phyloP scores from a whole-genome alignment of 306 rosid genomes.

The Quillaja saponaria region DNA sequence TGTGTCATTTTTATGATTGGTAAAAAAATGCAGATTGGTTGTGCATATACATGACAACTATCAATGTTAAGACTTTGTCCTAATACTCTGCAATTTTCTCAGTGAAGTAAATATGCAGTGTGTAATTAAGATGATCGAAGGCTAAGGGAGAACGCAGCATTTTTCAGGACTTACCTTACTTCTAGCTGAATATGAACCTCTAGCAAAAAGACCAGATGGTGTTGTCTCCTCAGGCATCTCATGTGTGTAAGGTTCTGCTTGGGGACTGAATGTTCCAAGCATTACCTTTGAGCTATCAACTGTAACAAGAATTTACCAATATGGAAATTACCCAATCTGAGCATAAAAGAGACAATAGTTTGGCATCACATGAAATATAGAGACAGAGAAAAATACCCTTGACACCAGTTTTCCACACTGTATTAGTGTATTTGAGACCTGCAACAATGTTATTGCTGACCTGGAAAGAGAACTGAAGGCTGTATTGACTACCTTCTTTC shows the following conservation, averaged over 20 bases:
- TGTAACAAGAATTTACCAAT: constrained; percentile 37
- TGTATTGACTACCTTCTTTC: constrained; percentile 96
- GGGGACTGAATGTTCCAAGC: constrained; percentile 96
- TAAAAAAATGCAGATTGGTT: neutral
- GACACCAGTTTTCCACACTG: constrained; percentile 90
- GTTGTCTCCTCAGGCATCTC: constrained; percentile 91
- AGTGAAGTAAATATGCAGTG: neutral
- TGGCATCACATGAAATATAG: neutral
- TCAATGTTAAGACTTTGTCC: constrained; percentile 8
- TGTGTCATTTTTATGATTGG: neutral
- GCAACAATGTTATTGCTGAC: constrained; percentile 87
- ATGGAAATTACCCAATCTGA: constrained; percentile 13
- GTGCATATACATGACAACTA: constrained; percentile 23
- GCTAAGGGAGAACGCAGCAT: neutral
- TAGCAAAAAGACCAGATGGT: constrained; percentile 91
- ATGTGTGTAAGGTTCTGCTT: constrained; percentile 69
- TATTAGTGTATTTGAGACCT: constrained; percentile 89
- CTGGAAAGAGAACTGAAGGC: constrained; percentile 69
- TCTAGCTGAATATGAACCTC: constrained; percentile 84
- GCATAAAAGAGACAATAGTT: neutral
- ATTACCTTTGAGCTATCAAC: constrained; percentile 85
- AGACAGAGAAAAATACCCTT: constrained; percentile 50
- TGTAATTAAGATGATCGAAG: neutral
- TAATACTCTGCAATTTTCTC: neutral
- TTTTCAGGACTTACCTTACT: constrained; percentile 59